Conservation (phyloP, 106 monocot species). For the Phalaenopsis aphrodite region DNA sequence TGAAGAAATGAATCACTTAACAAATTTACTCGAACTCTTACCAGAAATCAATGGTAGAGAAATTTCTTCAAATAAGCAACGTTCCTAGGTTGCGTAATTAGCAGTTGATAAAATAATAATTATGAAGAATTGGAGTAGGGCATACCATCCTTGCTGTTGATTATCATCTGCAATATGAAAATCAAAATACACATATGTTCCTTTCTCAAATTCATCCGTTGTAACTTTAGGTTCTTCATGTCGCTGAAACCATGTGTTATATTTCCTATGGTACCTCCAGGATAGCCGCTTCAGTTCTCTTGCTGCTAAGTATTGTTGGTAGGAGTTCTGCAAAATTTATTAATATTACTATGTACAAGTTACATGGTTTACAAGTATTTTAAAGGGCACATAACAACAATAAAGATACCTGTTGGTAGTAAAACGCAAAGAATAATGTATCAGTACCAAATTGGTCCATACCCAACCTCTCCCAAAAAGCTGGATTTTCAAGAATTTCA, state of each 20-base stretch:
- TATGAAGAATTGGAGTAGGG: background rate
- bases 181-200: slow-evolving; percentile 99
- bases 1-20: no score
- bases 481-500: slow-evolving; percentile 75
- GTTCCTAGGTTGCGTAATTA: no score
- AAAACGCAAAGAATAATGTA: slow-evolving; percentile 92
- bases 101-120: background rate
- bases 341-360: background rate
- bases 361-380: background rate
- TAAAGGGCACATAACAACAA: background rate
- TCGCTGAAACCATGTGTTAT: slow-evolving; percentile 98
- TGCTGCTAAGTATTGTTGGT: slow-evolving; percentile 94
- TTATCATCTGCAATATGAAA: slow-evolving; percentile 81
- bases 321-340: slow-evolving; percentile 66
- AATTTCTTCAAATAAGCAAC: no score
- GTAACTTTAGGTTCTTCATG: slow-evolving; percentile 96
- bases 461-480: slow-evolving; percentile 82
- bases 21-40: no score
- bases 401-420: slow-evolving; percentile 75
- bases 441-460: slow-evolving; percentile 63
- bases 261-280: slow-evolving; percentile 94
- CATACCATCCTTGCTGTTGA: slow-evolving; percentile 82
- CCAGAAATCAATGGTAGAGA: no score
- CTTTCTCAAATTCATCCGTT: slow-evolving; percentile 86
- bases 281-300: slow-evolving; percentile 88